Conservation (phyloP, 306 rosid genomes). For the Cucurbita argyrosperma region DNA sequence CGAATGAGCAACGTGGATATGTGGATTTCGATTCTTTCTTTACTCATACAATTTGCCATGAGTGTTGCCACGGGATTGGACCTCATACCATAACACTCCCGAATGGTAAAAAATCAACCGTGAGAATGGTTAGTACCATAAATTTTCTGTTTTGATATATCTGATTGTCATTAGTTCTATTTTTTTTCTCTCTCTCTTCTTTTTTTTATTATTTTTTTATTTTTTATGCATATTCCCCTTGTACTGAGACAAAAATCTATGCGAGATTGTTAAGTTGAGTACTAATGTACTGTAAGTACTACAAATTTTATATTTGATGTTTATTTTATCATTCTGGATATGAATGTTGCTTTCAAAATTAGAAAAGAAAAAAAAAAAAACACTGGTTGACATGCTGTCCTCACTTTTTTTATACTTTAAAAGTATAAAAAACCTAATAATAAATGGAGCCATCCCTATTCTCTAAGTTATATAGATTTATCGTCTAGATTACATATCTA, state of each 20-base stretch:
- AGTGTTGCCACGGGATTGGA: slow-evolving; percentile 99
- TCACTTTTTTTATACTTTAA: not conserved
- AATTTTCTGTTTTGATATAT: not conserved
- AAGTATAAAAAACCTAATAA: not conserved
- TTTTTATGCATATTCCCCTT: not conserved
- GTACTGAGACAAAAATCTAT: not conserved
- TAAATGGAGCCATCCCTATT: not conserved
- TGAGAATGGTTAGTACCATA: slow-evolving; percentile 64
- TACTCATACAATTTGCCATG: slow-evolving; percentile 90
- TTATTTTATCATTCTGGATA: not conserved
- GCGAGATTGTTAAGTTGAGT: slow-evolving; percentile 45
- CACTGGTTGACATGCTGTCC: not conserved
- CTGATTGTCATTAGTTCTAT: not conserved
- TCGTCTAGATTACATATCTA: not conserved
- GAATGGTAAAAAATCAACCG: slow-evolving; percentile 71
- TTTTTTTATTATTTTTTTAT: too few species aligned
- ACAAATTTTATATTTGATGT: slow-evolving; percentile 1
- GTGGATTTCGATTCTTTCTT: slow-evolving; percentile 93
- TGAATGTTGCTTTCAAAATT: not conserved
- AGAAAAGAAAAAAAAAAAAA: not conserved
- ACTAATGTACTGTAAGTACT: not conserved
- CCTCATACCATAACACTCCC: slow-evolving; percentile 90
- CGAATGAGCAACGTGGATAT: slow-evolving; percentile 50
- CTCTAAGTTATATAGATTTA: not conserved
- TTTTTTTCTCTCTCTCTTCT: too few species aligned